A percentile compares a stretch with the other conserved stretches of the same genome.
Evolutionary conservation across 306 rosid genomes (phyloP).

Genomic region (Sechiopsis laciniata): DNA sequence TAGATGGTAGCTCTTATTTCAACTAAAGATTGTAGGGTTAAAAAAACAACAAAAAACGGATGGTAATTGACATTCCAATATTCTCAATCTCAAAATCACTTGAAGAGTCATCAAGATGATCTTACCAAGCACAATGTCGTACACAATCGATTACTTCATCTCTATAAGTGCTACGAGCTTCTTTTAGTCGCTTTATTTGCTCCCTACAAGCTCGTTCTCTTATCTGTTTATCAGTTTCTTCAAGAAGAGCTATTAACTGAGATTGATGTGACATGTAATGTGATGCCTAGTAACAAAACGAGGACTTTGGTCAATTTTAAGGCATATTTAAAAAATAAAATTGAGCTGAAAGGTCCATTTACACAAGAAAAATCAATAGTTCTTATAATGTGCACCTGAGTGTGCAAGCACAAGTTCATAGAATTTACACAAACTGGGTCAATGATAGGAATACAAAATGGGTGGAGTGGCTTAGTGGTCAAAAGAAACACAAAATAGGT

Average conservation of each 20-base stretch:
- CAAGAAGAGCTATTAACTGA: slow-evolving; percentile 56
- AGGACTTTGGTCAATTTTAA: slow-evolving; percentile 18
- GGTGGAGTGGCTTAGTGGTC: neutral
- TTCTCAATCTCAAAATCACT: neutral
- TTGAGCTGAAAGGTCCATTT: neutral
- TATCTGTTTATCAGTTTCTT: slow-evolving; percentile 84
- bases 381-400: neutral
- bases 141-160: slow-evolving; percentile 68
- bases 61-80: slow-evolving; percentile 18
- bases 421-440: neutral
- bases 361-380: neutral
- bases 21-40: neutral
- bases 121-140: slow-evolving; percentile 68
- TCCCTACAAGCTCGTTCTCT: slow-evolving; percentile 54
- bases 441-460: no score
- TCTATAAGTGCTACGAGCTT: slow-evolving; percentile 69
- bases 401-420: neutral
- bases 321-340: neutral
- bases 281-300: slow-evolving; percentile 57
- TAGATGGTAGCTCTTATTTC: neutral
- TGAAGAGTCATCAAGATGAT: slow-evolving; percentile 21
- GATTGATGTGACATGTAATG: slow-evolving; percentile 73
- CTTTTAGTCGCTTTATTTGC: slow-evolving; percentile 69
- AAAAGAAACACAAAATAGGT: neutral
- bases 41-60: slow-evolving; percentile 3